Evolutionary conservation across 78 protist species (phyloP), one percentile per base, ranked within the genome.

Genomic region (Dictyostelium citrinum): DNA sequence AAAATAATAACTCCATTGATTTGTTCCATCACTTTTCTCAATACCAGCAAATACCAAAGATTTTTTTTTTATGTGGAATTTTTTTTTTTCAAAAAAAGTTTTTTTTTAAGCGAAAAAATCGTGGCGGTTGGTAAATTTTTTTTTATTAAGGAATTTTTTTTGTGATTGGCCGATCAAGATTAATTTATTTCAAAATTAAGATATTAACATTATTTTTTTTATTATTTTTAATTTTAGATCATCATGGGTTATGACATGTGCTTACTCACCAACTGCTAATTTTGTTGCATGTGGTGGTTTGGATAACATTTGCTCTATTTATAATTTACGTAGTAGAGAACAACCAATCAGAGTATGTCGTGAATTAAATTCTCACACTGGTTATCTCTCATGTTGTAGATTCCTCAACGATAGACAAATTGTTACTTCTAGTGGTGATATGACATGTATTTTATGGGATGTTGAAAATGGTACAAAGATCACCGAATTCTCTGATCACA

Each of bases 241-340:
- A 68, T 84, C 97, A 46, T 98, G 99, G 99, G 99, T 99, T 33
- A 99, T 98, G 99, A 97, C 99, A 2, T 99, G 99, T 76, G 99
- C 99, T 14, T 98, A 98, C 31, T 83, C 99, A 27, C 99, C 99
- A 41, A 76, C 91, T 5, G 98, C 98, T 20, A 77, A 68, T 60
- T 83, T 86, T 75, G 99, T 99, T 3, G 99, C 99, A 14, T 96
- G 98, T 82, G 99, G 99, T 43, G 99, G 99, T 58, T 95, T 99
- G 31, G 99, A 99, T 95, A 99, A 98, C 96, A 81, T 93, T 33
- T 98, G 99, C 93, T 94, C 99, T 2, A 92, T 98, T 85, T 98
- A 95, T 90, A 80, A 64, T 49, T 95, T 98, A n/a, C 75, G 94
- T 71, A 41, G 96, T 27, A 45, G 90, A 51, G 98, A 94, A 80